Base-by-base conservation (phyloP, 352 stramenopile species). In the Globisporangium spiculum region DNA sequence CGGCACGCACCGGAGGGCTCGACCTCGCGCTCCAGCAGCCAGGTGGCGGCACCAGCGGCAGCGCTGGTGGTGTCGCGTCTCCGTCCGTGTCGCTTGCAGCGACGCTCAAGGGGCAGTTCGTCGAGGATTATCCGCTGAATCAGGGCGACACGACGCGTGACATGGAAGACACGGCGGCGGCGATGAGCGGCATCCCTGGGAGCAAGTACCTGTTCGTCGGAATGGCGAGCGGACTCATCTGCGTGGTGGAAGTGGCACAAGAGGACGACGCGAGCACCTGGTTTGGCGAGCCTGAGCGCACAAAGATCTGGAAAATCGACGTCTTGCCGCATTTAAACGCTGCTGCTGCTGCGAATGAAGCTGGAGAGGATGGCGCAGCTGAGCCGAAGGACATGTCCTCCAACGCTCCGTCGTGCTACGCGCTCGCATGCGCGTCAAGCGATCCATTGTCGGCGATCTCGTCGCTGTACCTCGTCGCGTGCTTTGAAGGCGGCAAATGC, bases 301-400 rank as follows among this genome's bases (percentile, higher is more conserved):
- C 79, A 4, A 80, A 81, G 46, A 74, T 92, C 6, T 94, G 86
- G 86, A 92, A 92, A 69, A 92, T 94, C 69, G 86, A 94, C 57
- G 84, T 94, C 7, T 67, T 86, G 1, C 75, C 79, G 6, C 86
- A 94, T 48, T 60, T 93, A 10, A 44, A 63, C 20, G 62, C 65
- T 5, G 44, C 50, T 24, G 46, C 54, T 12, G 8, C 44, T n/a
- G 12, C 16, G 27, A 44, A 2, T 20, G 26, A 52, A 2, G 46
- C 14, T 6, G 41, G 18, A 16, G 53, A 50, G 9, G 32, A 57
- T 16, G n/a, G 3, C 12, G n/a, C n/a, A 55, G 38, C 14, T 22
- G 70, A 77, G 7, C 9, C 55, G 46, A 41, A 72, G 68, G 1
- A 50, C 52, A 34, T 20, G 4, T 12, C 26, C 68, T 1, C 22